Base-by-base conservation (phyloP, 176 grass and related monocot genomes). In the Zoysia japonica region DNA sequence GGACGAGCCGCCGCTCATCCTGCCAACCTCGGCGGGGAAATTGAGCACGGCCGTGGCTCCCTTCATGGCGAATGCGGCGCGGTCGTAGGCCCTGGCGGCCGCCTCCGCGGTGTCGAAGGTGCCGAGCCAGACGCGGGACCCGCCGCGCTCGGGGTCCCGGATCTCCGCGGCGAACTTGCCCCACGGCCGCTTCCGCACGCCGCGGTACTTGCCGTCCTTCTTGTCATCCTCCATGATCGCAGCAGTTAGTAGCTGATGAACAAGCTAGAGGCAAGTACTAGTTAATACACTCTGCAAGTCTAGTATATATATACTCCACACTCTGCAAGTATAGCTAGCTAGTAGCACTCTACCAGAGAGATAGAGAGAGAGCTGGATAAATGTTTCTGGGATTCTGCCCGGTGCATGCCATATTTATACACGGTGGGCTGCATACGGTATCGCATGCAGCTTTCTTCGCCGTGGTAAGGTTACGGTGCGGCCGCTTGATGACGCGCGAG, bases 161-260 rank as follows among this genome's bases (percentile, higher is more conserved):
- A 97, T 97, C 85, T 97, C 93, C 3, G 93, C 90, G 3, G 88
- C 85, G 73, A 86, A 97, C 84, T 90, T 93, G 16, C 93, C 93
- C 88, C 88, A 93, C 56, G 88, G 93, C n/a, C 93, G 90, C 77
- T 72, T 75, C 67, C 93, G 63, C 82, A 96, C 93, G 38, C 93
- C 93, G 50, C 93, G 87, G 85, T 93, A 97, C 60, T 81, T 85
- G 57, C 82, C 87, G 60, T 85, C 87, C 82, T 46, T 81, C 82
- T 85, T 85, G 50, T 89, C 87, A 3, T 85, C 82, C 37, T 89
- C 87, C 87, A 89, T 75, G 44, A 0, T 14, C 5, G 9, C 5
- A 9, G 16, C 7, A 54, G 36, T 37, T 20, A n/a, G 14, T 17
- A 19, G 8, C 16, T 55, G 16, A 19, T 8, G 54, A 7, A 8